A percentile compares a stretch with the other conserved stretches of the same genome.
These are phyloP conservation scores for Bromus sterilis DNA, from an alignment of 176 grass and related monocot species.

Conservation along the genomic window DNA sequence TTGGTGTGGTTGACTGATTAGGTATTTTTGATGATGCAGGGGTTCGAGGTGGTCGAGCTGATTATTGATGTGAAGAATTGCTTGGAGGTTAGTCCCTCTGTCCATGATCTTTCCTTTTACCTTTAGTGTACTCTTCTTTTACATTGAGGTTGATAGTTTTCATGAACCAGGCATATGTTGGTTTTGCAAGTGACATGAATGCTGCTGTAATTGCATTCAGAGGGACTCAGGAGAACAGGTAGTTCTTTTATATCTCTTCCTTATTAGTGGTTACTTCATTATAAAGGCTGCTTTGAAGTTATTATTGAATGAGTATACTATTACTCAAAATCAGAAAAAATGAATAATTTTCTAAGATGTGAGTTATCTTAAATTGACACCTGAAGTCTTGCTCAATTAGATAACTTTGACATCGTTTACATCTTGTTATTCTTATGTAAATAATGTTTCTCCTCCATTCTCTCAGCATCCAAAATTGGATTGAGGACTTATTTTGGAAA, in stretches of 20 bases:
- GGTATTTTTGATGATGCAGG: constrained; percentile 35
- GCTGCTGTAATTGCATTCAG: constrained; percentile 79
- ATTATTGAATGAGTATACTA: not conserved
- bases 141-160: not conserved
- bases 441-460: constrained; percentile 10
- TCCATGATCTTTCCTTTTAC: not conserved
- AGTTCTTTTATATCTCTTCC: not conserved
- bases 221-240: constrained; percentile 94
- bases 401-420: not conserved
- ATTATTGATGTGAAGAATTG: constrained; percentile 83
- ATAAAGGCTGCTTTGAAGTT: not conserved
- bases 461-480: constrained; percentile 83
- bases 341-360: not conserved
- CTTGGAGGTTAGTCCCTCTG: constrained; percentile 44
- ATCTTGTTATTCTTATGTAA: constrained; percentile 16
- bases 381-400: not conserved
- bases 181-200: constrained; percentile 62
- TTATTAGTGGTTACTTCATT: not conserved
- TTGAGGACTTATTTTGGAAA: constrained; percentile 88
- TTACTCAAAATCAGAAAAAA: not conserved
- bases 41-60: constrained; percentile 70
- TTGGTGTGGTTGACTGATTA: not conserved
- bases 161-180: constrained; percentile 69
- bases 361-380: not conserved
- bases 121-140: not conserved